These are phyloP conservation scores for Huntiella omanensis DNA, from an alignment of 2,329 filamentous ascomycete genomes.

Conservation along the genomic window DNA sequence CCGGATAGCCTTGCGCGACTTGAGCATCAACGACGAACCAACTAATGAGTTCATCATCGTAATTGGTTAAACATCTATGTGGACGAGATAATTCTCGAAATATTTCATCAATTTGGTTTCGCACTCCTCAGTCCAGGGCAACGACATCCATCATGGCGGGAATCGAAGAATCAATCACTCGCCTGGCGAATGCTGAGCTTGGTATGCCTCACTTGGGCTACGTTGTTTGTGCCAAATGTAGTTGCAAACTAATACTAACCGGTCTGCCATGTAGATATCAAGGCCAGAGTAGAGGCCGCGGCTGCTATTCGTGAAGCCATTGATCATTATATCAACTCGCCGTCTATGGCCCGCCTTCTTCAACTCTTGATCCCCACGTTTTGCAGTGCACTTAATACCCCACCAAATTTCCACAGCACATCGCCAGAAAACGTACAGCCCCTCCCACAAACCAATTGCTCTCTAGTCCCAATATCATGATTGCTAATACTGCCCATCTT, in stretches of 20 bases:
- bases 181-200: conserved; percentile 35
- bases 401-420: conserved; percentile 78
- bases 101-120: too few species aligned
- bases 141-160: conserved; percentile 17
- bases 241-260: background rate
- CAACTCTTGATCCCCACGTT: conserved; percentile 81
- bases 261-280: conserved; percentile 19
- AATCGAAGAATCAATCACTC: conserved; percentile 45
- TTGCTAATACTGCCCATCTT: background rate
- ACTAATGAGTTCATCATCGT: too few species aligned
- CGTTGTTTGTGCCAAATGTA: background rate
- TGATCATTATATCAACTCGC: conserved; percentile 66
- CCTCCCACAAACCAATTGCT: background rate
- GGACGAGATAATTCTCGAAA: too few species aligned
- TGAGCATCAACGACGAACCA: too few species aligned
- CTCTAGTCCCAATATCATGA: background rate
- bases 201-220: conserved; percentile 22
- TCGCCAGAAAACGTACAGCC: conserved; percentile 64
- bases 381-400: conserved; percentile 63
- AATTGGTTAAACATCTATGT: too few species aligned
- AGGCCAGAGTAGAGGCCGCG: conserved; percentile 64
- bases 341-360: conserved; percentile 63
- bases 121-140: too few species aligned
- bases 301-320: conserved; percentile 78
- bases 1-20: too few species aligned